A percentile compares a stretch with the other conserved stretches of the same genome.
Evolutionary conservation across 1,284 basidiomycete genomes (phyloP).

Genomic region (Gymnopus androsaceus): DNA sequence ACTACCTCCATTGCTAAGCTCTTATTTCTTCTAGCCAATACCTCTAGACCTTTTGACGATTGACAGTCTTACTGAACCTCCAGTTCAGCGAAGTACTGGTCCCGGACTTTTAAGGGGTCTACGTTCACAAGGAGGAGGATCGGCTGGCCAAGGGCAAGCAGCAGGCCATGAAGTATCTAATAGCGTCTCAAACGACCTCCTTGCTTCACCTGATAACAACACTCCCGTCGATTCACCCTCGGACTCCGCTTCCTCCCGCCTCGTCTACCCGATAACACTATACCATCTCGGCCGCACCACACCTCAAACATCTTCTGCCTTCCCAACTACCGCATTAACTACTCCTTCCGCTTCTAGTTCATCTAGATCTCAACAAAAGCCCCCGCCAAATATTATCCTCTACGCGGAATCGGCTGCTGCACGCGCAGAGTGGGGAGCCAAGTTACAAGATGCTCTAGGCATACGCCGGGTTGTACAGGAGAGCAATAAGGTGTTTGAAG

Average conservation of each 20-base stretch:
- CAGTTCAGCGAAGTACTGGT: slow-evolving; percentile 59
- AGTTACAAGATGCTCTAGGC: slow-evolving; percentile 85
- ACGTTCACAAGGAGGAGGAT: slow-evolving; percentile 28
- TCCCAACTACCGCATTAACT: slow-evolving; percentile 28
- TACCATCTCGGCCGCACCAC: slow-evolving; percentile 73
- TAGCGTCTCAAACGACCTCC: neutral
- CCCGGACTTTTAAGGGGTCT: slow-evolving; percentile 57
- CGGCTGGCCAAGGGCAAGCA: neutral
- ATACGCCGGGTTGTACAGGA: slow-evolving; percentile 87
- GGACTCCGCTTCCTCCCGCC: slow-evolving; percentile 40
- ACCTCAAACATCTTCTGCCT: neutral
- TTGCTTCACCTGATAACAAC: slow-evolving; percentile 61
- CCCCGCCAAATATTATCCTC: slow-evolving; percentile 75
- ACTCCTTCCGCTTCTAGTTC: slow-evolving; percentile 79
- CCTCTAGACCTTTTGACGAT: slow-evolving; percentile 85
- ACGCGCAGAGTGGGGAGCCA: slow-evolving; percentile 85
- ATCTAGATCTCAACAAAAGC: slow-evolving; percentile 62
- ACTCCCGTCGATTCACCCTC: slow-evolving; percentile 71
- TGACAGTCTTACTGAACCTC: slow-evolving; percentile 73
- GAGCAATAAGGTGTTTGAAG: slow-evolving; percentile 89
- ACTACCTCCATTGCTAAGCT: neutral
- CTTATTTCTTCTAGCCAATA: slow-evolving; percentile 58
- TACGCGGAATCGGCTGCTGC: slow-evolving; percentile 79
- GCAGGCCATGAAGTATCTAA: neutral
- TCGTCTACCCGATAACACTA: slow-evolving; percentile 82